phyloP scores from a whole-genome alignment of 2,329 filamentous ascomycete genomes.

The Colletotrichum sp. region DNA sequence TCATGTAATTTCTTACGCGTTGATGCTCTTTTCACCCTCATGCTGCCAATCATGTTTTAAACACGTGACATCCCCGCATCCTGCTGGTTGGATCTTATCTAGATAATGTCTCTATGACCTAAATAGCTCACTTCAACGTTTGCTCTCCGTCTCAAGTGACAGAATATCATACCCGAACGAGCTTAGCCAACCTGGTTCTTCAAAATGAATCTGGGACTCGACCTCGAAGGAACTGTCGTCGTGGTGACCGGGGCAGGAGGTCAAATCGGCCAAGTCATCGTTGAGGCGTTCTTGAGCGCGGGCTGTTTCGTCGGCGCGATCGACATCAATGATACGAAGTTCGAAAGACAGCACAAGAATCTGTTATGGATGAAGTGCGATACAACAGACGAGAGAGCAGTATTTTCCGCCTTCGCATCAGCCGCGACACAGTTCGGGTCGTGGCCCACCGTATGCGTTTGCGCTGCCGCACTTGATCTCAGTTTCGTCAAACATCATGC shows the following conservation, averaged over 20 bases:
- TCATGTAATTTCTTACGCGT: accelerated
- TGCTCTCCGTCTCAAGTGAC: too few species aligned
- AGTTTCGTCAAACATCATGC: background rate
- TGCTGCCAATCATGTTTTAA: background rate
- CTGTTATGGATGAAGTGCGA: accelerated
- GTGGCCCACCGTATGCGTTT: accelerated
- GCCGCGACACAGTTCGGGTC: too few species aligned
- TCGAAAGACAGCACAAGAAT: accelerated
- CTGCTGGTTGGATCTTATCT: background rate
- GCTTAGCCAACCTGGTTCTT: too few species aligned
- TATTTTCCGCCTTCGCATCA: background rate
- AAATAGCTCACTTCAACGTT: background rate
- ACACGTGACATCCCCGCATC: background rate
- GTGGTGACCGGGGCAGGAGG: accelerated
- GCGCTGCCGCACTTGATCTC: accelerated
- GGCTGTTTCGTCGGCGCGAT: background rate
- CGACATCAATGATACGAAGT: accelerated
- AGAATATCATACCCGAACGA: too few species aligned
- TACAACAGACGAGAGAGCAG: accelerated
- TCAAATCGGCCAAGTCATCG: background rate
- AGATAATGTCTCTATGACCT: accelerated
- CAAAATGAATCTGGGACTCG: background rate
- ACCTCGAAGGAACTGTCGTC: accelerated
- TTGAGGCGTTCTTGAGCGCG: accelerated
- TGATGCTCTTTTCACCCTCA: accelerated